Evolutionary conservation across 2,329 filamentous ascomycete genomes (phyloP), one percentile per base, ranked within the genome.

Genomic region (Aureobasidium sp.): DNA sequence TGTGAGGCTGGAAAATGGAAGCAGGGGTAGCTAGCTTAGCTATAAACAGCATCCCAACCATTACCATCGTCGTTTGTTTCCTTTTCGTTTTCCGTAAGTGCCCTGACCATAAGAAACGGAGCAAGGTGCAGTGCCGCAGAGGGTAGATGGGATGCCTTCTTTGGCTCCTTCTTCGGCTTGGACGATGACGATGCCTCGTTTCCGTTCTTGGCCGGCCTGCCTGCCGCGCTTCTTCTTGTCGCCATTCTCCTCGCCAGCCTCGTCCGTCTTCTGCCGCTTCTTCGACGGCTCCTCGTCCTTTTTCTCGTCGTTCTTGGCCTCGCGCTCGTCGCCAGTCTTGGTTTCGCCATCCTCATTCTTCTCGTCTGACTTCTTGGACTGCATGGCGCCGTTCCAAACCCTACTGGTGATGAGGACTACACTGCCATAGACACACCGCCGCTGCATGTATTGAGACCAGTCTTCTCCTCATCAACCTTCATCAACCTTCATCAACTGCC

Each of bases 91-190:
- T 25, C 22, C 22, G 22, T 25, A 3, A 25, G 22, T 1, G 22
- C 22, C 22, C 22, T 25, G 22, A 25, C 2, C 22, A 1, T 3
- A 25, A 25, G 22, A 25, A 25, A 25, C 22, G 22, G 22, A 25
- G 22, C 22, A 25, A 25, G 22, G 22, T 25, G 22, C 22, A 25
- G 3, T 25, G 22, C 22, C 22, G 22, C 22, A 25, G 22, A 25
- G 22, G 22, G 22, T 1, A 25, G 22, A 25, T 25, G 22, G 22
- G 22, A 25, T 37, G 79, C 77, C 67, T 76, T 76, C 75, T 81
- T 80, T 34, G 78, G 74, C 67, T 75, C 69, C 65, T 73, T 75
- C 72, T 80, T 79, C 67, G 77, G 71, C 62, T 67, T 67, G 25
- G 68, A 41, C 39, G 39, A 64, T 44, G 65, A 63, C 27, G 68